A percentile compares a stretch with the other conserved stretches of the same genome.
Evolutionary conservation across 2,329 filamentous ascomycete genomes (phyloP).

Genomic region (Blastomyces silverae): DNA sequence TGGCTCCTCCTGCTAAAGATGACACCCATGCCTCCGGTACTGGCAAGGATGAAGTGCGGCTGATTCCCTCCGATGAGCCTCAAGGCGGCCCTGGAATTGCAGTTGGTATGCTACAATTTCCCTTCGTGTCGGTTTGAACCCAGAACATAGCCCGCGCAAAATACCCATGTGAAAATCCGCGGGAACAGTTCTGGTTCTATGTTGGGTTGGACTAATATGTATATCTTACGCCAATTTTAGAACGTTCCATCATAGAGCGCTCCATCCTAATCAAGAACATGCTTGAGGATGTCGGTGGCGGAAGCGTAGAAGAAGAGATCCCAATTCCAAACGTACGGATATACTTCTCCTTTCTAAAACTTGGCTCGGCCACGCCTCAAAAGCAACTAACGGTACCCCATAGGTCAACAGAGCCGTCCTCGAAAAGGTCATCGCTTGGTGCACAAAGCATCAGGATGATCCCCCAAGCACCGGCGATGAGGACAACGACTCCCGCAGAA

Average conservation of each 20-base stretch:
- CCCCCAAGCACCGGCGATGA: constrained; percentile 76
- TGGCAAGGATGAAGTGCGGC: background rate
- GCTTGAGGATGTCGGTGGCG: constrained; percentile 81
- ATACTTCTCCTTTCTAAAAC: background rate
- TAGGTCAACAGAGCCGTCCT: constrained; percentile 89
- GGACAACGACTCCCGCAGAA: constrained; percentile 89
- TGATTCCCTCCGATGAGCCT: constrained; percentile 7
- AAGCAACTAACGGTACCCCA: constrained; percentile 9
- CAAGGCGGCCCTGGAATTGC: background rate
- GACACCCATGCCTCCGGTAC: background rate
- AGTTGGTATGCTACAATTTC: constrained; percentile 1
- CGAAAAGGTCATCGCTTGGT: constrained; percentile 97
- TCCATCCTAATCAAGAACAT: constrained; percentile 97
- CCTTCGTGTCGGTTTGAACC: background rate
- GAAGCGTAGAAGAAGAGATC: constrained; percentile 46
- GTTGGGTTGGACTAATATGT: background rate
- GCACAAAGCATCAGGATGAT: constrained; percentile 87
- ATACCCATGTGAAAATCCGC: background rate
- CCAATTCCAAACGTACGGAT: constrained; percentile 58
- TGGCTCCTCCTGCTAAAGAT: background rate
- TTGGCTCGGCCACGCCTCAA: background rate
- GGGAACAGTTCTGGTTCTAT: background rate
- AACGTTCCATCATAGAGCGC: constrained; percentile 78
- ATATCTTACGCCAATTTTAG: constrained; percentile 38
- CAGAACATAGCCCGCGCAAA: background rate